Evolutionary conservation across 2,329 filamentous ascomycete species (phyloP), one percentile per base, ranked within the genome.

Genomic region (Dactylellina leptospora): DNA sequence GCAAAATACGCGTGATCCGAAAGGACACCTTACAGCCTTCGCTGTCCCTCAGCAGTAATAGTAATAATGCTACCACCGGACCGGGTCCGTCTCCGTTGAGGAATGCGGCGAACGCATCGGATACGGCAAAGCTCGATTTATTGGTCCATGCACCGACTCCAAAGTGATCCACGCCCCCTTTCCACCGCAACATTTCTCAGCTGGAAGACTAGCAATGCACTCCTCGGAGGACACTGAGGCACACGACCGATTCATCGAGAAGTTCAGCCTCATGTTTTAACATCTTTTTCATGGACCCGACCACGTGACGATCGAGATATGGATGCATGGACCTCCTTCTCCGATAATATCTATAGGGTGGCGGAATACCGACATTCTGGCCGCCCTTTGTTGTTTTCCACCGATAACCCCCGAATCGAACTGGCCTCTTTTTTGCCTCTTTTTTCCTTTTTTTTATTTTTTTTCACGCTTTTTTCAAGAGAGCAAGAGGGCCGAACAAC

Each of bases 161-260:
- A 23, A 64, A 72, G 47, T 72, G 59, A 72, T 53, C 48, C 2
- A n/a, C n/a, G n/a, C n/a, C n/a, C n/a, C n/a, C n/a, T n/a, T n/a
- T n/a, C n/a, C n/a, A n/a, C n/a, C n/a, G n/a, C 28, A 51, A 10
- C 47, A 18, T 3, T 53, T 9, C 48, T 13, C 25, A 16, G 28
- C 42, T 23, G n/a, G n/a, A n/a, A n/a, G n/a, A n/a, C n/a, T n/a
- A n/a, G n/a, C n/a, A n/a, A n/a, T n/a, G n/a, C n/a, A n/a, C n/a
- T n/a, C n/a, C n/a, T n/a, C n/a, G n/a, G n/a, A n/a, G n/a, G n/a
- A n/a, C n/a, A n/a, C n/a, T n/a, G n/a, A n/a, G n/a, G n/a, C n/a
- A n/a, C n/a, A n/a, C n/a, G n/a, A n/a, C n/a, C n/a, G n/a, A n/a
- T n/a, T n/a, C n/a, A n/a, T n/a, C n/a, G n/a, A n/a, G n/a, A n/a